phyloP scores from a whole-genome alignment of 2,329 filamentous ascomycete species.

The Neofusicoccum sp. region DNA sequence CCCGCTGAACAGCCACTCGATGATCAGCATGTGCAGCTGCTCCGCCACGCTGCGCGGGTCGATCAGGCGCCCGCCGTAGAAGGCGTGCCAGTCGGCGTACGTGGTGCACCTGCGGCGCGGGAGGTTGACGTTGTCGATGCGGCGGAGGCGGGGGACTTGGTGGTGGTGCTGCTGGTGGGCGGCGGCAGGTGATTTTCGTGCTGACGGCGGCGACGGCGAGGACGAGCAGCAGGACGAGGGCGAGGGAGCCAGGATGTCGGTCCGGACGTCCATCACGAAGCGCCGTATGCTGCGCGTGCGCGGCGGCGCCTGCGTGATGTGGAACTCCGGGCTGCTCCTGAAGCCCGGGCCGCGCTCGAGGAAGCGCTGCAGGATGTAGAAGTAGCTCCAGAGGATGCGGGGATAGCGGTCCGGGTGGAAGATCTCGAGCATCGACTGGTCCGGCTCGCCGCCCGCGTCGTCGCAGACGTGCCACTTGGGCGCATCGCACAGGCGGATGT shows the following conservation, averaged over 20 bases:
- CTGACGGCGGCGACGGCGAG: background rate
- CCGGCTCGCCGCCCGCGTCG: background rate
- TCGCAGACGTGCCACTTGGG: background rate
- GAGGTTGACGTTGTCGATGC: background rate
- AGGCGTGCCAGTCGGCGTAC: background rate
- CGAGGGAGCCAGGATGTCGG: background rate
- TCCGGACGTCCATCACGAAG: background rate
- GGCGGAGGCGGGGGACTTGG: background rate
- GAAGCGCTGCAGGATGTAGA: conserved; percentile 12
- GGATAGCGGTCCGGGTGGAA: conserved; percentile 16
- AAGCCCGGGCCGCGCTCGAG: conserved; percentile 14
- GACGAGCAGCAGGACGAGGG: background rate
- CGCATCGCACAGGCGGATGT: background rate
- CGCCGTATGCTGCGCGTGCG: conserved; percentile 4
- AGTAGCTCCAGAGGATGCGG: conserved; percentile 7
- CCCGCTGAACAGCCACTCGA: conserved; percentile 2
- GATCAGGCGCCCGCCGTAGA: conserved; percentile 1
- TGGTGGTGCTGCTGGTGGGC: too few species aligned
- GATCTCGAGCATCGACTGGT: conserved; percentile 14
- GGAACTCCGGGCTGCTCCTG: background rate
- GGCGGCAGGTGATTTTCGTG: too few species aligned
- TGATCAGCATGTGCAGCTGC: background rate
- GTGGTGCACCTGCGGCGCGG: background rate
- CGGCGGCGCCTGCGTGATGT: conserved; percentile 12
- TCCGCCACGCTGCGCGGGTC: background rate